These are phyloP conservation scores for Sphaerulina populicola DNA, from an alignment of 2,329 filamentous ascomycete species.

Conservation along the genomic window DNA sequence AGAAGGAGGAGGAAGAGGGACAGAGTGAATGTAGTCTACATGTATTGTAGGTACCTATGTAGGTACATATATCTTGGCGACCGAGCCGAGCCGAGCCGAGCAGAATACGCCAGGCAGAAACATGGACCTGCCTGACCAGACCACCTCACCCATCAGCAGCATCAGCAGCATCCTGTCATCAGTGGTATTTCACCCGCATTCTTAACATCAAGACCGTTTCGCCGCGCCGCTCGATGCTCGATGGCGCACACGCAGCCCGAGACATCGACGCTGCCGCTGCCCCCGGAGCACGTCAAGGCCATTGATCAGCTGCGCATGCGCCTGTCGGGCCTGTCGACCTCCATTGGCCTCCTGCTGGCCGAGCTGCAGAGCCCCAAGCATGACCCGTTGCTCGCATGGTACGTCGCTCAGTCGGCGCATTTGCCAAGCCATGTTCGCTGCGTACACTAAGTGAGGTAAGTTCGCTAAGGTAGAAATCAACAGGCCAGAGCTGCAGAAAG, in stretches of 20 bases:
- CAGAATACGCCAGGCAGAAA: too few relatives aligned
- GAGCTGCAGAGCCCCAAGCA: conserved; percentile 23
- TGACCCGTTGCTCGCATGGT: conserved; percentile 32
- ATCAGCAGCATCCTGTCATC: too few relatives aligned
- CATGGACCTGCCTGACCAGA: too few relatives aligned
- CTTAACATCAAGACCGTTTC: not conserved
- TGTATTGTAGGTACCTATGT: too few relatives aligned
- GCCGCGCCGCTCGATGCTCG: not conserved
- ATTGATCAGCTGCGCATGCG: conserved; percentile 31
- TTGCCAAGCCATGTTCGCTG: too few relatives aligned
- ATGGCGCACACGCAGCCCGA: conserved; percentile 10
- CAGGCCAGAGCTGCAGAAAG: conserved; percentile 29
- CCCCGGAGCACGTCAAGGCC: conserved; percentile 25
- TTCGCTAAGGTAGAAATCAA: conserved; percentile 22
- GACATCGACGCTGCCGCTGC: conserved; percentile 10
- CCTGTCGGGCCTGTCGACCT: conserved; percentile 26
- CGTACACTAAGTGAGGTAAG: too few relatives aligned
- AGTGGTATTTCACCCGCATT: too few relatives aligned
- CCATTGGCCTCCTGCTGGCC: conserved; percentile 21
- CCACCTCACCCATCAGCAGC: too few relatives aligned
- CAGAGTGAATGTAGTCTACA: too few relatives aligned
- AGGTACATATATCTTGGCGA: too few relatives aligned
- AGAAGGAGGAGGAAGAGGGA: too few relatives aligned
- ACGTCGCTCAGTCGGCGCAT: conserved; percentile 11
- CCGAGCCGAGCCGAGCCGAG: too few relatives aligned